phyloP scores from a whole-genome alignment of 2,329 filamentous ascomycete genomes.

The Scedosporium dehoogii region DNA sequence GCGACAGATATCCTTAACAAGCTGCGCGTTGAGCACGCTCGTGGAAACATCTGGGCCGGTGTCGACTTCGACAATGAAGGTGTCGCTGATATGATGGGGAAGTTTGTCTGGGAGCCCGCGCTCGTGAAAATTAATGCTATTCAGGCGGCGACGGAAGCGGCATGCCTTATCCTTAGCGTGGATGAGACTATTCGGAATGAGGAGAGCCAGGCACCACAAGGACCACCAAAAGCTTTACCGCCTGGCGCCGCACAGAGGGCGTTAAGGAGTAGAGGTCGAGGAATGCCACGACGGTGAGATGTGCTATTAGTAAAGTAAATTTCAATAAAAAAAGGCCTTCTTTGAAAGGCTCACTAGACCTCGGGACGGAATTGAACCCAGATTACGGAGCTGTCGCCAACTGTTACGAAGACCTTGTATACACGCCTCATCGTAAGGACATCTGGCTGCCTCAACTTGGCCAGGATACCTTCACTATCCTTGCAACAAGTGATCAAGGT shows the following conservation, averaged over 20 bases:
- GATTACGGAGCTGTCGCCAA: too few relatives aligned
- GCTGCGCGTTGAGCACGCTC: slow-evolving; percentile 89
- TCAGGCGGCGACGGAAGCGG: slow-evolving; percentile 89
- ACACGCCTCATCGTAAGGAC: too few relatives aligned
- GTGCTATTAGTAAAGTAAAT: background rate
- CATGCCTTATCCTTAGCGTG: slow-evolving; percentile 88
- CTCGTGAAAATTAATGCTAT: slow-evolving; percentile 96
- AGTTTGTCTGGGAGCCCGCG: slow-evolving; percentile 95
- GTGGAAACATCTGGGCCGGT: slow-evolving; percentile 86
- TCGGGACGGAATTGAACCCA: too few relatives aligned
- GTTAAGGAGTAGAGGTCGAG: slow-evolving; percentile 70
- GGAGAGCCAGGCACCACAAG: slow-evolving; percentile 78
- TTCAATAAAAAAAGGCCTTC: background rate
- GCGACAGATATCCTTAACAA: slow-evolving; percentile 96
- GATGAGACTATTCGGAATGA: slow-evolving; percentile 99
- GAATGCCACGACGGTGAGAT: slow-evolving; percentile 70
- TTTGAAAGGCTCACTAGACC: background rate
- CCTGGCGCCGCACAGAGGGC: slow-evolving; percentile 83
- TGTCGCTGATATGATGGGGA: slow-evolving; percentile 86
- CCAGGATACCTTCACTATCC: too few relatives aligned
- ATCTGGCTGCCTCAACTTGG: too few relatives aligned
- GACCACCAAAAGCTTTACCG: slow-evolving; percentile 63
- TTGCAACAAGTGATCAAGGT: too few relatives aligned
- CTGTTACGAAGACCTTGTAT: too few relatives aligned
- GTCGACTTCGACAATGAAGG: slow-evolving; percentile 93